These are phyloP conservation scores for Cladosporium colombiae DNA, from an alignment of 2,329 filamentous ascomycete species.

Conservation along the genomic window DNA sequence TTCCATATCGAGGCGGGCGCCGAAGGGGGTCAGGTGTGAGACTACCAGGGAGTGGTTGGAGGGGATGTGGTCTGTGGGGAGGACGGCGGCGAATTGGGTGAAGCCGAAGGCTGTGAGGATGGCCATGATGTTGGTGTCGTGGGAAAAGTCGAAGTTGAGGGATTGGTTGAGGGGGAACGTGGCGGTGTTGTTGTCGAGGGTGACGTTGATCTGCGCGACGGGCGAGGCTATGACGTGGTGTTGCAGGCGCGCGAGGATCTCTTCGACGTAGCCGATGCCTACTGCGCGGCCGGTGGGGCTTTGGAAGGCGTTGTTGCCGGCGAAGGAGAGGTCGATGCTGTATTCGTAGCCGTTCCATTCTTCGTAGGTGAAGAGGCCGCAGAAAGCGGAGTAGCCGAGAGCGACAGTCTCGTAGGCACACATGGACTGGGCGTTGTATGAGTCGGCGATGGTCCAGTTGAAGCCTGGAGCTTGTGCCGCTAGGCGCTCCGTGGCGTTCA, in stretches of 20 bases:
- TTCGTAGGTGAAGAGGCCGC: constrained; percentile 70
- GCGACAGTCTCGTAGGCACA: constrained; percentile 80
- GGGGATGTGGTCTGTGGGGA: constrained; percentile 59
- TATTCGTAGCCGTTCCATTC: constrained; percentile 76
- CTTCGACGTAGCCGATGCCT: constrained; percentile 73
- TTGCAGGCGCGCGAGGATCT: constrained; percentile 68
- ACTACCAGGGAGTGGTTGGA: constrained; percentile 63
- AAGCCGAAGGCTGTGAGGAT: constrained; percentile 73
- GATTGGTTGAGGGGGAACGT: constrained; percentile 75
- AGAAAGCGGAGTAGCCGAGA: constrained; percentile 73
- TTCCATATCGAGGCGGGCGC: constrained; percentile 71
- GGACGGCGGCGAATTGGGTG: constrained; percentile 63
- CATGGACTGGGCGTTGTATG: constrained; percentile 68
- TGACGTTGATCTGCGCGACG: constrained; percentile 59
- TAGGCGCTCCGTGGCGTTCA: constrained; percentile 64
- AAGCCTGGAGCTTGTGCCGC: constrained; percentile 41
- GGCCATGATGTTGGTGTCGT: constrained; percentile 64
- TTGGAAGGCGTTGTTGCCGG: constrained; percentile 61
- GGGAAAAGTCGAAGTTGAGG: constrained; percentile 76
- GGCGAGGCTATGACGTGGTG: constrained; percentile 55
- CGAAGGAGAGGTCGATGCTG: constrained; percentile 65
- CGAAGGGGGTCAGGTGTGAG: constrained; percentile 70
- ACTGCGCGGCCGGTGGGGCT: constrained; percentile 68
- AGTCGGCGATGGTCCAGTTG: constrained; percentile 65
- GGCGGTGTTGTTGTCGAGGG: constrained; percentile 64